Evolutionary conservation across 305 asterid species (phyloP).

Genomic region (Solanum aculeatissimum): DNA sequence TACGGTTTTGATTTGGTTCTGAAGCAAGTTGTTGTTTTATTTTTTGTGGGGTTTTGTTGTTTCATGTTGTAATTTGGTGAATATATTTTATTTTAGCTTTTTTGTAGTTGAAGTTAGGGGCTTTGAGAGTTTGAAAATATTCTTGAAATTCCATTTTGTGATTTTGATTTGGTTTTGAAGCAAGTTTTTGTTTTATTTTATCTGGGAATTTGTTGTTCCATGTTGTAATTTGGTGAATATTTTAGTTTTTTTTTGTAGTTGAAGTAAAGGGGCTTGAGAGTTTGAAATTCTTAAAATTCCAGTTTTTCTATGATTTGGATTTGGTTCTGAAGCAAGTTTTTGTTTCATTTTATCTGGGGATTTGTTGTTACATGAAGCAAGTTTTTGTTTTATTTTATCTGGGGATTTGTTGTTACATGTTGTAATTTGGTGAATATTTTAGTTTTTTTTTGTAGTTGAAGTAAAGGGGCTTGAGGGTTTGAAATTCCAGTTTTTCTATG

Average conservation of each 20-base stretch:
- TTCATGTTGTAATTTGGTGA: background rate
- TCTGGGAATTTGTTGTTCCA: background rate
- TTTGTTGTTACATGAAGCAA: background rate
- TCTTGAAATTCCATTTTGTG: background rate
- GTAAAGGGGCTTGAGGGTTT: background rate
- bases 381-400: background rate
- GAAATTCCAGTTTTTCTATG: background rate
- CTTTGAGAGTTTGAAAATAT: background rate
- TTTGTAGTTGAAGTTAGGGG: background rate
- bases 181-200: background rate
- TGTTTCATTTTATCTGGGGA: background rate
- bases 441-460: background rate
- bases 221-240: background rate
- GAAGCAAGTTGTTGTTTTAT: background rate
- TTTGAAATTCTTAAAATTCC: background rate
- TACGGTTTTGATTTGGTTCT: background rate
- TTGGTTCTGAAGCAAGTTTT: constrained; percentile 1
- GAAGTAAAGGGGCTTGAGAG: background rate
- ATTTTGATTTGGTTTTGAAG: background rate
- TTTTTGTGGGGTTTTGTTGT: background rate
- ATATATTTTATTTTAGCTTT: background rate
- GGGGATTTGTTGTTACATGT: background rate
- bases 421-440: background rate
- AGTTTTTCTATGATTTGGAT: background rate
- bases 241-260: background rate